Conservation (phyloP, 768 basidiomycete genomes). For the Ephemerocybe angulata region DNA sequence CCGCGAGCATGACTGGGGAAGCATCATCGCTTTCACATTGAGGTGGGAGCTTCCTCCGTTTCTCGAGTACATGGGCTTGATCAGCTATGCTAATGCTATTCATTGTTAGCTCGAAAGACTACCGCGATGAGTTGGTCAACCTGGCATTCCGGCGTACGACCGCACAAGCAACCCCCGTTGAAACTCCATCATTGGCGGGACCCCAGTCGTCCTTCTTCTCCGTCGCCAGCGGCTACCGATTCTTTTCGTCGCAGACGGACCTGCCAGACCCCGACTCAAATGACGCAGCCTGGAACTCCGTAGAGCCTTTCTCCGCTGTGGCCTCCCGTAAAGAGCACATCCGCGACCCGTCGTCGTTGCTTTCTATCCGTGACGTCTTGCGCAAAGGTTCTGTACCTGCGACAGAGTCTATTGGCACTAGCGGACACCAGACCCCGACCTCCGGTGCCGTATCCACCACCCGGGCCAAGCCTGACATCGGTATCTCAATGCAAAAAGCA, state of each 20-base stretch:
- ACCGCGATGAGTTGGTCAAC: constrained; percentile 44
- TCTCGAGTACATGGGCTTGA: not conserved
- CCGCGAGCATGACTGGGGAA: constrained; percentile 71
- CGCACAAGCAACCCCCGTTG: constrained; percentile 17
- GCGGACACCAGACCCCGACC: not conserved
- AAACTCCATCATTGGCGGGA: constrained; percentile 21
- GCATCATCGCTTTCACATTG: constrained; percentile 73
- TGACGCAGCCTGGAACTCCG: constrained; percentile 54
- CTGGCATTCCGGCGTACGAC: constrained; percentile 32
- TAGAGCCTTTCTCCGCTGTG: constrained; percentile 56
- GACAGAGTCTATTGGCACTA: constrained; percentile 20
- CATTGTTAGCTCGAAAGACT: constrained; percentile 52
- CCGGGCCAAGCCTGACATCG: constrained; percentile 57
- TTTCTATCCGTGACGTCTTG: constrained; percentile 60
- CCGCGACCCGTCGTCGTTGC: constrained; percentile 52
- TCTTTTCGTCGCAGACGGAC: constrained; percentile 41
- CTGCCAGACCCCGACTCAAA: constrained; percentile 60
- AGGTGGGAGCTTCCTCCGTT: constrained; percentile 41
- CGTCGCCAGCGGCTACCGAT: constrained; percentile 43
- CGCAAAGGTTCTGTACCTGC: constrained; percentile 44
- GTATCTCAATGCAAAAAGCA: constrained; percentile 46
- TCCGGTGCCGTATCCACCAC: constrained; percentile 13
- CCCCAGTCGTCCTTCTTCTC: constrained; percentile 47
- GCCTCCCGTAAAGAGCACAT: constrained; percentile 63
- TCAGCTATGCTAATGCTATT: constrained; percentile 7